Percentiles rank a stretch among this genome's conserved stretches.
Conservation (phyloP, 306 rosid species). For the Pachyrhizus erosus region DNA sequence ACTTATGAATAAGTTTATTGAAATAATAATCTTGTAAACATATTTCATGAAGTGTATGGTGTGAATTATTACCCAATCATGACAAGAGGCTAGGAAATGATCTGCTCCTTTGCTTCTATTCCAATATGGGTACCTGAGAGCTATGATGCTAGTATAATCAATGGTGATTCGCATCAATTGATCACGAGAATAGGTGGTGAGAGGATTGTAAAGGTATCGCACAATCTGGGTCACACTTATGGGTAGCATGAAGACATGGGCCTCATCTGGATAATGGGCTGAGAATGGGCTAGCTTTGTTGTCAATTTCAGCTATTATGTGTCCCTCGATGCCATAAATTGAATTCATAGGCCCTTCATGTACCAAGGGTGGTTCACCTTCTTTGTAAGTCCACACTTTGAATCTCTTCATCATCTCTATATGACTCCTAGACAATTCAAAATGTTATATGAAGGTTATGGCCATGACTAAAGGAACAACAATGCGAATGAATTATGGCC, state of each 20-base stretch:
- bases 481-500: neutral
- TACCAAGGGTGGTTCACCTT: constrained; percentile 72
- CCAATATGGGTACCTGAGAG: constrained; percentile 65
- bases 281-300: constrained; percentile 48
- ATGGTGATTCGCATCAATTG: constrained; percentile 50
- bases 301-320: constrained; percentile 69
- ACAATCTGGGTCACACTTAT: constrained; percentile 60
- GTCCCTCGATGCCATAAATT: constrained; percentile 75
- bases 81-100: constrained; percentile 77
- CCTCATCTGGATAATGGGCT: constrained; percentile 69
- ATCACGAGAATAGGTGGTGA: constrained; percentile 50
- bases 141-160: constrained; percentile 59
- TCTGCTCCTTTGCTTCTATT: constrained; percentile 73
- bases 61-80: constrained; percentile 69
- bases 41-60: neutral
- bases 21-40: neutral
- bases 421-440: constrained; percentile 59
- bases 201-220: constrained; percentile 52
- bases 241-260: constrained; percentile 70
- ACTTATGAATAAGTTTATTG: no score
- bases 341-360: constrained; percentile 67
- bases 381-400: constrained; percentile 77
- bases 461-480: neutral
- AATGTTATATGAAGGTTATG: neutral
- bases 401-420: constrained; percentile 80